Percentiles rank a stretch among this genome's conserved stretches.
phyloP scores from a whole-genome alignment of 805 yeast genomes.

The Starmerella bacillaris region DNA sequence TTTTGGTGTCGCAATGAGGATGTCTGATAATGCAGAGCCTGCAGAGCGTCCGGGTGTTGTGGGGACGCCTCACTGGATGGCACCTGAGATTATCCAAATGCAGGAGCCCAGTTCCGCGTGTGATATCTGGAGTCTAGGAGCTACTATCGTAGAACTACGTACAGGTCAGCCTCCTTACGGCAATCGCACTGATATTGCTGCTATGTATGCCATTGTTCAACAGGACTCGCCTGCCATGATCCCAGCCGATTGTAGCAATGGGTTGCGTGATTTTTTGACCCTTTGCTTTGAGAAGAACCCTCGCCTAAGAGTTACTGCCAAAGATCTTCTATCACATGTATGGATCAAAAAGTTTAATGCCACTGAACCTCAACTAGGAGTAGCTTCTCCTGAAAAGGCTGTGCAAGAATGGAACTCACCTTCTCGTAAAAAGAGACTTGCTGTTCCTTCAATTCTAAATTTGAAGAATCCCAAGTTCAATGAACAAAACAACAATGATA shows the following conservation, averaged over 20 bases:
- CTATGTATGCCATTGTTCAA: constrained; percentile 66
- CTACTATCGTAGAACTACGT: constrained; percentile 75
- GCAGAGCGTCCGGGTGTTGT: constrained; percentile 24
- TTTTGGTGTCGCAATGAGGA: constrained; percentile 51
- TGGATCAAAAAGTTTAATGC: constrained; percentile 33
- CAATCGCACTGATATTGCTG: constrained; percentile 56
- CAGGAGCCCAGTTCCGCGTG: constrained; percentile 64
- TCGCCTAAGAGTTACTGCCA: constrained; percentile 37
- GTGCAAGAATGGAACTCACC: constrained; percentile 20
- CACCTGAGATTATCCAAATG: constrained; percentile 79
- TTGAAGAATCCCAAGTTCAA: constrained; percentile 3
- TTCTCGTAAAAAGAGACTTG: constrained; percentile 9
- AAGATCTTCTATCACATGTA: constrained; percentile 35
- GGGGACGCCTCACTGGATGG: constrained; percentile 98
- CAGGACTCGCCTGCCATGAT: constrained; percentile 42
- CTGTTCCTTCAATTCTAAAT: constrained; percentile 15
- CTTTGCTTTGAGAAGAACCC: constrained; percentile 63
- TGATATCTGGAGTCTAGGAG: constrained; percentile 75
- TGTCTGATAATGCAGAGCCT: constrained; percentile 13
- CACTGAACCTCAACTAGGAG: constrained; percentile 1
- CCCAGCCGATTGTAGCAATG: constrained; percentile 31
- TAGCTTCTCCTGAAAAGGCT: constrained; percentile 18
- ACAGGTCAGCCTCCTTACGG: constrained; percentile 81
- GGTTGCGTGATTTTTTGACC: constrained; percentile 38
- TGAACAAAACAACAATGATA: neutral